phyloP scores from a whole-genome alignment of 371 early-diverging fungal species.

The Rhizopus stolonifer region DNA sequence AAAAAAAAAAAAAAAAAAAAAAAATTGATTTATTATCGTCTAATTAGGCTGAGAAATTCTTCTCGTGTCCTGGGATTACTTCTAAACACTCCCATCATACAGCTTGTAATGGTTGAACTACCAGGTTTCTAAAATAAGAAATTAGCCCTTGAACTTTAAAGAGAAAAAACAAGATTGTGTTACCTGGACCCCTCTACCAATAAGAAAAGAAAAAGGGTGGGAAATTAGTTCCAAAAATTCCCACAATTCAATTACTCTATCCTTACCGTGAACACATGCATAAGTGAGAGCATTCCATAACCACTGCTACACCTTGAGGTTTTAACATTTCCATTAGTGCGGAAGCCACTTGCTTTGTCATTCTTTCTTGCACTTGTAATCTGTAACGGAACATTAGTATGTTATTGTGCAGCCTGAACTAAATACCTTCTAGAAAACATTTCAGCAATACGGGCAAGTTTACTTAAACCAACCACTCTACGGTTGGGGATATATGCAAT shows the following conservation, averaged over 20 bases:
- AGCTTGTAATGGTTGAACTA: conserved; percentile 89
- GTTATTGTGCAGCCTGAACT: background rate
- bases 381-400: conserved; percentile 34
- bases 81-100: conserved; percentile 94
- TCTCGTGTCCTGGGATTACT: conserved; percentile 92
- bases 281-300: conserved; percentile 89
- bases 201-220: conserved; percentile 15
- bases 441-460: conserved; percentile 96
- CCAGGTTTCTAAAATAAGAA: conserved; percentile 83
- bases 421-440: conserved; percentile 82
- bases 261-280: conserved; percentile 46
- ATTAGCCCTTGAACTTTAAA: background rate
- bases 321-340: conserved; percentile 88
- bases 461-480: conserved; percentile 93
- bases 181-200: conserved; percentile 48
- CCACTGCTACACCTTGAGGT: conserved; percentile 97
- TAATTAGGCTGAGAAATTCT: conserved; percentile 87
- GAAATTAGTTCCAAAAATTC: conserved; percentile 14
- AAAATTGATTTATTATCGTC: conserved; percentile 23
- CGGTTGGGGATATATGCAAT: conserved; percentile 97
- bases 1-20: conserved; percentile 2
- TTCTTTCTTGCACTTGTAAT: conserved; percentile 96
- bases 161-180: conserved; percentile 8
- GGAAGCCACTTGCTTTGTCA: conserved; percentile 95
- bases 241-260: conserved; percentile 5